Evolutionary conservation across 1,284 basidiomycete genomes (phyloP), one percentile per base, ranked within the genome.

Genomic region (Fomes fomentarius): DNA sequence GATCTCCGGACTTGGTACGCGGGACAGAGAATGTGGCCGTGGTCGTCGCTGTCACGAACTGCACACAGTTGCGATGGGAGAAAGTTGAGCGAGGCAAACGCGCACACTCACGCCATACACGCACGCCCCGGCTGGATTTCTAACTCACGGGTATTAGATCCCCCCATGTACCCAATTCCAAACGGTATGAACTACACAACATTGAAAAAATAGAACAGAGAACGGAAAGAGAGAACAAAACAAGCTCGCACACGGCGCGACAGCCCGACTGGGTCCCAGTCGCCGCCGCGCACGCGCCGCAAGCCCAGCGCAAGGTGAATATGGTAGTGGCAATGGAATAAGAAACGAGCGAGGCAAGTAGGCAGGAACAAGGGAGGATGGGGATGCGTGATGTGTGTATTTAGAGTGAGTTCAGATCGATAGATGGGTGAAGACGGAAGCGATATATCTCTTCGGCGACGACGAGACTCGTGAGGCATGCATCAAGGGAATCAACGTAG

Each of bases 141-240:
- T 60, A 63, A 49, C 63, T 60, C 63, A 63, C 58, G 63, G 64
- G 64, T 66, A 66, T 66, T 66, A 66, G 61, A 64, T 64, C 61
- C 64, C 61, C 60, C 61, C 64, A 60, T 55, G 58, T 60, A 63
- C 64, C 64, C 63, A 66, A 66, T 63, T 62, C 63, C 60, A 52
- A 61, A 60, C 63, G 57, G 61, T 66, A 66, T 61, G 63, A 60
- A 66, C 60, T 66, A 66, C 64, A 66, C 55, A 56, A 64, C 41
- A 57, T 50, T 57, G 52, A 56, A 62, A 51, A 56, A n/a, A n/a
- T n/a, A n/a, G n/a, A n/a, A n/a, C n/a, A n/a, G n/a, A 57, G 54
- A 57, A 62, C 52, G 52, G 48, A 58, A 51, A 53, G 31, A 37
- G 26, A 37, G 25, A 54, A 52, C 25, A 40, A 41, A 50, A 54